Base-by-base conservation (phyloP, 2,329 filamentous ascomycete species). In the Chaetomiaceae sp. region DNA sequence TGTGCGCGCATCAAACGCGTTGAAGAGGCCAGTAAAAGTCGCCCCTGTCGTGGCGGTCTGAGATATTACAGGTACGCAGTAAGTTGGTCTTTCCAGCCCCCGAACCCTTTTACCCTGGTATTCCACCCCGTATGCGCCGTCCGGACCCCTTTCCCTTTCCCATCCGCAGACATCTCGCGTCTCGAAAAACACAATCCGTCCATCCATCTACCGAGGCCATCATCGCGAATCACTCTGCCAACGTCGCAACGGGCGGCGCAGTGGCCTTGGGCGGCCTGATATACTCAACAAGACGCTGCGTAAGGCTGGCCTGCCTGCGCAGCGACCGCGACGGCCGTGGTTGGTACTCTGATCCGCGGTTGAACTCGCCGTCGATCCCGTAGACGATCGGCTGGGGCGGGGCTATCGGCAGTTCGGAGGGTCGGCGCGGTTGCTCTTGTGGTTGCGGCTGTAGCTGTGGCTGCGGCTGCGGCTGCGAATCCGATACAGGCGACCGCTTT, bases 231-330 rank as follows among this genome's bases (percentile, higher is more conserved):
- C 16, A 56, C 41, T 56, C 54, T 5, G 47, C 45, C 18, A 56
- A 16, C 36, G 54, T 43, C 23, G 37, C 45, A 9, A 49, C 25
- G 3, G 9, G 25, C 13, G 36, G 21, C 9, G 8, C 32, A 7
- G 8, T 23, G 10, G 23, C 21, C 42, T 53, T 53, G 7, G 61
- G 40, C 38, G 65, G 65, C 23, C 60, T 59, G 32, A 67, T 65
- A n/a, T 67, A 67, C 34, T 82, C 77, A 8, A 75, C 74, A 41
- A 85, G 77, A 27, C 54, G 58, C 61, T 80, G 75, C 51, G 70
- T 76, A n/a, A 67, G 56, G 51, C 65, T 67, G 8, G 52, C 52
- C 56, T 67, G 63, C 32, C 58, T 58, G 36, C 57, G 56, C 37
- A 65, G 48, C 13, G 49, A 53, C 27, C 47, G 48, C 25, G 46